Evolutionary conservation across 345 rosid genomes (phyloP), one percentile per base, ranked within the genome.

Genomic region (Mangifera indica): DNA sequence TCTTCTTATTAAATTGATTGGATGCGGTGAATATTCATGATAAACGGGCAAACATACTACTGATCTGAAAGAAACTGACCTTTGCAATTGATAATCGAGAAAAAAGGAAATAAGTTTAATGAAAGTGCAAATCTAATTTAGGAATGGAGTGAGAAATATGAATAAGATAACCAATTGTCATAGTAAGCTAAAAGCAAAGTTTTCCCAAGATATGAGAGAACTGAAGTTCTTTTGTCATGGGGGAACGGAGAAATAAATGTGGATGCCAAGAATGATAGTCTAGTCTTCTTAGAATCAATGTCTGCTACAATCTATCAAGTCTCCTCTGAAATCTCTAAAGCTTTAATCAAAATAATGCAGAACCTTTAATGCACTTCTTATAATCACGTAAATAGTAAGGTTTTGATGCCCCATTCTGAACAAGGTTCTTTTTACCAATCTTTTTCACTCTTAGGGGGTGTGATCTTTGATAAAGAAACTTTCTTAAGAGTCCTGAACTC

Each of bases 1-100:
- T 66, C 60, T 72, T 67, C 53, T 29, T 74, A 2, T 42, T 64
- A 46, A n/a, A 49, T 74, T 29, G 40, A 34, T 51, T 42, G 45
- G 57, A 15, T 55, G n/a, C 26, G 49, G 14, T 24, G 10, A 55
- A 48, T 65, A 24, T 10, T 58, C 24, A 18, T 63, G 59, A 32
- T 60, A 32, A 45, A 42, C 66, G 42, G 5, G 12, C 3, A 63
- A 72, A 67, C 25, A 29, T 14, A 45, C 22, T 65, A 37, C 71
- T 53, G 48, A 49, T 21, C 24, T 65, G 49, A 4, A 46, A 24
- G 18, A 24, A 22, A 45, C 46, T 45, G 55, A 24, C 17, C 8
- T 48, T 14, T 15, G 56, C 32, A 48, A 7, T 25, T 45, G 10
- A 63, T 40, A 60, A 29, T 60, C 2, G 8, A 17, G 29, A 37